Evolutionary conservation across 371 early-diverging fungal genomes (phyloP), one percentile per base, ranked within the genome.

Genomic region (Furculomyces boomerangus): DNA sequence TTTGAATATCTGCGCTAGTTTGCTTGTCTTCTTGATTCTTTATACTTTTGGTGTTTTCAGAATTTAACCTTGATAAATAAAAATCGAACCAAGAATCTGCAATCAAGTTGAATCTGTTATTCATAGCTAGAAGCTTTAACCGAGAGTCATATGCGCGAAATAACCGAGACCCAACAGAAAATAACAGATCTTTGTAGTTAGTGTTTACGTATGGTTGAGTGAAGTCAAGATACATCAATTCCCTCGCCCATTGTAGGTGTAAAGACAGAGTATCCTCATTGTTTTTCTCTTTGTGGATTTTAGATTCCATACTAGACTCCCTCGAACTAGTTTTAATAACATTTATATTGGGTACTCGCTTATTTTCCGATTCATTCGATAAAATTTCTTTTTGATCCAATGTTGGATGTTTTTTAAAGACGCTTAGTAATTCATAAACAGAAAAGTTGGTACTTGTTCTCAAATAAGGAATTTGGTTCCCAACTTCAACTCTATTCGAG

Each of bases 1-100:
- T 39, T 39, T 13, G n/a, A 13, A 13, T 39, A n/a, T n/a, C 13
- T 39, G 14, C 14, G 39, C 39, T 39, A 14, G 39, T 39, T n/a
- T n/a, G n/a, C n/a, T n/a, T n/a, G n/a, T n/a, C 7, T 46, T 22
- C n/a, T 24, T 2, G 55, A n/a, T n/a, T n/a, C n/a, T n/a, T n/a
- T n/a, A n/a, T n/a, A n/a, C n/a, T n/a, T n/a, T n/a, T n/a, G n/a
- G n/a, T n/a, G n/a, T n/a, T n/a, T n/a, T n/a, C n/a, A n/a, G n/a
- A n/a, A n/a, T n/a, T n/a, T n/a, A n/a, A n/a, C n/a, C n/a, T n/a
- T n/a, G n/a, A n/a, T n/a, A n/a, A n/a, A n/a, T n/a, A n/a, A n/a
- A n/a, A n/a, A n/a, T n/a, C n/a, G n/a, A n/a, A n/a, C 68, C 68
- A 67, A 44, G 57, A 61, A 53, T 67, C 68, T n/a, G 68, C 68